Evolutionary conservation across 345 rosid species (phyloP), one percentile per base, ranked within the genome.

Genomic region (Rubroshorea leprosula): DNA sequence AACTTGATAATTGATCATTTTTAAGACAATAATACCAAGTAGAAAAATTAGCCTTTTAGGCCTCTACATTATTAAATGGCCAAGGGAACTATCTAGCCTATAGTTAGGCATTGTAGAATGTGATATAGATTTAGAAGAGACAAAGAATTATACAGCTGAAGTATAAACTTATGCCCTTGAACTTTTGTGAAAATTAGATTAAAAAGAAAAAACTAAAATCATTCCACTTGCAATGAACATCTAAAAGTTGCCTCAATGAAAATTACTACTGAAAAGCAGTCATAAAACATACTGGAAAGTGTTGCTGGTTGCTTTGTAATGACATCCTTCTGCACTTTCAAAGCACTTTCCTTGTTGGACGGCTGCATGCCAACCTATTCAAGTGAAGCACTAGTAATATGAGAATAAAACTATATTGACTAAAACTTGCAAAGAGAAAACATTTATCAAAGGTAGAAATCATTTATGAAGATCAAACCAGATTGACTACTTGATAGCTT

Each of bases 331-430:
- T 66, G 83, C 62, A 72, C 83, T 59, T 75, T 79, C 59, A 72
- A 63, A 3, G 85, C 70, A 63, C 74, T 63, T 39, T 69, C 80
- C 41, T 67, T 71, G 39, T 65, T 78, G 17, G 77, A 64, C 35
- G 72, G 69, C 71, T 69, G 80, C 49, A 67, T 58, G 3, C 83
- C 85, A 62, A 20, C 52, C 93, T 81, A n/a, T n/a, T n/a, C n/a
- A n/a, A n/a, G n/a, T n/a, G n/a, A n/a, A n/a, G n/a, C n/a, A n/a
- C n/a, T n/a, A n/a, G 76, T 59, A n/a, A n/a, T n/a, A n/a, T 50
- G 62, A 58, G 61, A 43, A 25, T 64, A 44, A 62, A 65, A 52
- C n/a, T n/a, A n/a, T n/a, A n/a, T n/a, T n/a, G n/a, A n/a, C n/a
- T n/a, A n/a, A n/a, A n/a, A n/a, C n/a, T 13, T 51, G 13, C 49